Evolutionary conservation across 2,329 filamentous ascomycete species (phyloP).

Genomic region (Fusarium virguliforme): DNA sequence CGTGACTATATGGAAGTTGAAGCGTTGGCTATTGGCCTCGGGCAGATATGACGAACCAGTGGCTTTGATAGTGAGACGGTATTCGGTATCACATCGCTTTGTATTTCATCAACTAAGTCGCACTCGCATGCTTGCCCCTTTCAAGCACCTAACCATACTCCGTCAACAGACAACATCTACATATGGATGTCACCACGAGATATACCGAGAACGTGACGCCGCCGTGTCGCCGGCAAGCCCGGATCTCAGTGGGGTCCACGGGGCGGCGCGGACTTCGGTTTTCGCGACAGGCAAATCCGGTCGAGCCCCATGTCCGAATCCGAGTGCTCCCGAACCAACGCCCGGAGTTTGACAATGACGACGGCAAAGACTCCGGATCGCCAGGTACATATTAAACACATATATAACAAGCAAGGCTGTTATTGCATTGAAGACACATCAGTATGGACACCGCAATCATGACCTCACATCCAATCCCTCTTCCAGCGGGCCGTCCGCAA

Average conservation of each 20-base stretch:
- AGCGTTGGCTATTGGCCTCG: neutral
- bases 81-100: neutral
- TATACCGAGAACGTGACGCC: neutral
- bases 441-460: slow-evolving; percentile 14
- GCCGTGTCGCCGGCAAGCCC: neutral
- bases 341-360: neutral
- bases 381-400: neutral
- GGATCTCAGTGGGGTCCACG: neutral
- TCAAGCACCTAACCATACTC: neutral
- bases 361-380: neutral
- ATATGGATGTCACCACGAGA: neutral
- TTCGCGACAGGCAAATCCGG: neutral
- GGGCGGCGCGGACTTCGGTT: slow-evolving; percentile 3
- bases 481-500: neutral
- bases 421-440: neutral
- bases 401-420: neutral
- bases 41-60: neutral
- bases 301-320: neutral
- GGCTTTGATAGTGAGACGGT: no score
- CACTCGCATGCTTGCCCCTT: neutral
- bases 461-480: slow-evolving; percentile 22
- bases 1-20: neutral
- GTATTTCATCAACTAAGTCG: no score
- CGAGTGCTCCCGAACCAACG: neutral
- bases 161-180: neutral